Percentiles rank a stretch among this genome's conserved stretches.
These are phyloP conservation scores for Suillus alpinus DNA, from an alignment of 768 basidiomycete species.

Conservation along the genomic window DNA sequence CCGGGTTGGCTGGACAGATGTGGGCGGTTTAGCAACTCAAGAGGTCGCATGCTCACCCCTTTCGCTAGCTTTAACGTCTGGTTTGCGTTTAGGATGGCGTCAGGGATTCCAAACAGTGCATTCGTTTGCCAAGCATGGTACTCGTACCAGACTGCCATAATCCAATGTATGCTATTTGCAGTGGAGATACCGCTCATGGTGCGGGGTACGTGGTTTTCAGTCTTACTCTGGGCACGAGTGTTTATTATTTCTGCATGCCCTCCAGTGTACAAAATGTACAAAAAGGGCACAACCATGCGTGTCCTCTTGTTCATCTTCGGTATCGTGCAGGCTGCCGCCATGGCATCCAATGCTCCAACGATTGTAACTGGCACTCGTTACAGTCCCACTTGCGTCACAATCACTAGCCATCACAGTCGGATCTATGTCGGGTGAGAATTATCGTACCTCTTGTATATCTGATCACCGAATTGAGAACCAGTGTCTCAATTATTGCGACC, in stretches of 20 bases:
- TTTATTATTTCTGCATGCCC: not conserved
- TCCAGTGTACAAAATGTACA: conserved; percentile 20
- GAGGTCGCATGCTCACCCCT: not conserved
- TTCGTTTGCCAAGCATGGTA: conserved; percentile 17
- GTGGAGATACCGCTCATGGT: conserved; percentile 16
- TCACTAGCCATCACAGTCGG: conserved; percentile 10
- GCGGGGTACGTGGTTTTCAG: conserved; percentile 13
- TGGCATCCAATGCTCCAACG: conserved; percentile 15
- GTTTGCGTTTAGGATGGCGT: conserved; percentile 19
- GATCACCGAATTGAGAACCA: not conserved
- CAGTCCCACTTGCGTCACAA: conserved; percentile 16
- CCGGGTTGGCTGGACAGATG: conserved; percentile 17
- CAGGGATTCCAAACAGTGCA: conserved; percentile 6
- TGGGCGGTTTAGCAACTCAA: conserved; percentile 3
- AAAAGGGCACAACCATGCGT: conserved; percentile 6
- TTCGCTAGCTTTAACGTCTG: conserved; percentile 19
- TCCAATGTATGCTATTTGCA: conserved; percentile 15
- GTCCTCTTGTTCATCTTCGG: conserved; percentile 10
- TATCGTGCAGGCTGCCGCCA: conserved; percentile 12
- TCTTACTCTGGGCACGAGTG: not conserved
- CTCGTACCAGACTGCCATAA: conserved; percentile 10
- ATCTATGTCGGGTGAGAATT: conserved; percentile 18
- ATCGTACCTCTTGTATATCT: not conserved
- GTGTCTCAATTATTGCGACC: conserved; percentile 19
- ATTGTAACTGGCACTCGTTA: conserved; percentile 9